Evolutionary conservation across 2,329 filamentous ascomycete species (phyloP), one percentile per base, ranked within the genome.

Genomic region (Claviceps sp.): DNA sequence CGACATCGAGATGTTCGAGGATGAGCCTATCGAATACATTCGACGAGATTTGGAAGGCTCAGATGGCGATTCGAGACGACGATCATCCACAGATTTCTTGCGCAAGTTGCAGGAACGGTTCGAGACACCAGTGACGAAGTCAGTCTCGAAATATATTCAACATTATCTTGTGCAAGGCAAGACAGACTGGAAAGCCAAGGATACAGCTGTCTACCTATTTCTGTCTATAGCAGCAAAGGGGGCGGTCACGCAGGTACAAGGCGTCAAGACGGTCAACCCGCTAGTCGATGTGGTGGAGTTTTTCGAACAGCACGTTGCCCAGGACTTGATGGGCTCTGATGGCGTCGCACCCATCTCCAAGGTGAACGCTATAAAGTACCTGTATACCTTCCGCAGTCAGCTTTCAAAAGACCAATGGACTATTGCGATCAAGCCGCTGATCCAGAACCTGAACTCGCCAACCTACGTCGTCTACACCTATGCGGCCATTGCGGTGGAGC

Each of bases 381-480:
- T 98, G 41, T 95, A 98, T 74, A 88, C 86, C 45, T 98, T 98
- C 81, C 85, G 93, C 61, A 95, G 89, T 65, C 89, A 96, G 64
- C 77, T 98, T 55, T 91, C 89, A 17, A 88, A 88, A 65, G 84
- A 90, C 38, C 87, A 96, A 66, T 97, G 93, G 89, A 85, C 86
- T 61, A 82, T 84, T 53, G 90, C 90, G 1, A 88, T 98, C 63
- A 85, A 88, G 13, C 82, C 95, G 17, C 76, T 98, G 43, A 89
- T 97, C 50, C 88, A 93, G 64, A 94, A 96, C 64, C 75, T 98
- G 58, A 88, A 82, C 56, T 94, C 89, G 2, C 77, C 82, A 22
- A 93, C 96, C 67, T 97, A 96, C 61, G 93, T 97, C 53, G 89
- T 97, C 42, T 96, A 98, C 71, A 96, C 90, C 0, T 98, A 98